Evolutionary conservation across 805 yeast species (phyloP).

Genomic region (Kluyveromyces lactis): DNA sequence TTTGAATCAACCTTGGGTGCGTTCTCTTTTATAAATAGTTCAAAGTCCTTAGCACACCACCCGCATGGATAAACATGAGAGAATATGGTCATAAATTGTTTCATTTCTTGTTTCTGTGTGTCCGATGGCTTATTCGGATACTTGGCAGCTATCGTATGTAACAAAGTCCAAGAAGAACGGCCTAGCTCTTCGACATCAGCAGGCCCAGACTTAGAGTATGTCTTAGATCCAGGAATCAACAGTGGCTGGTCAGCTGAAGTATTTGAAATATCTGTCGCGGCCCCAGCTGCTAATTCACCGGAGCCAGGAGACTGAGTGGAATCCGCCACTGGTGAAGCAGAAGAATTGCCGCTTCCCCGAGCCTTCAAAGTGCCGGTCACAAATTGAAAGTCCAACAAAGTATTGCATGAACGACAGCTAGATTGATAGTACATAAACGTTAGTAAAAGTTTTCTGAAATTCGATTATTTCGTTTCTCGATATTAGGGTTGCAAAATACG

Average conservation of each 20-base stretch:
- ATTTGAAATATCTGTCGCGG: slow-evolving; percentile 10
- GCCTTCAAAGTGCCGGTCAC: slow-evolving; percentile 34
- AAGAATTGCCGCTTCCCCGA: neutral
- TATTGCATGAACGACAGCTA: slow-evolving; percentile 83
- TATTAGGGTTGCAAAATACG: slow-evolving; percentile 27
- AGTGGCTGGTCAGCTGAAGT: slow-evolving; percentile 6
- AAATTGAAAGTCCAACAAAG: slow-evolving; percentile 68
- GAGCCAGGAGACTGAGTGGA: no score
- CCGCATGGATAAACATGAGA: slow-evolving; percentile 86
- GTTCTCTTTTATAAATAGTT: slow-evolving; percentile 45
- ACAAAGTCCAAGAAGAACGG: slow-evolving; percentile 81
- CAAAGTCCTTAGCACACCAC: slow-evolving; percentile 85
- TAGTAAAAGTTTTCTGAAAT: neutral
- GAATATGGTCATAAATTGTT: slow-evolving; percentile 58
- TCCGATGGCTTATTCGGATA: slow-evolving; percentile 66
- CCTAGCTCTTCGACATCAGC: slow-evolving; percentile 83
- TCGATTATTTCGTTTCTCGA: no score
- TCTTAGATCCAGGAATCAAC: slow-evolving; percentile 19
- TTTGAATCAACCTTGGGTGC: slow-evolving; percentile 53
- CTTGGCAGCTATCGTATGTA: slow-evolving; percentile 84
- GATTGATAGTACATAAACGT: slow-evolving; percentile 4
- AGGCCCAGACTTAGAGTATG: slow-evolving; percentile 53
- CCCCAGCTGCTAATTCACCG: slow-evolving; percentile 10
- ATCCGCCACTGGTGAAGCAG: slow-evolving; percentile 3
- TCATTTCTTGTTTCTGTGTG: slow-evolving; percentile 63